phyloP scores from a whole-genome alignment of 495 filamentous ascomycete species.

The Hyaloscypha hepaticicola region DNA sequence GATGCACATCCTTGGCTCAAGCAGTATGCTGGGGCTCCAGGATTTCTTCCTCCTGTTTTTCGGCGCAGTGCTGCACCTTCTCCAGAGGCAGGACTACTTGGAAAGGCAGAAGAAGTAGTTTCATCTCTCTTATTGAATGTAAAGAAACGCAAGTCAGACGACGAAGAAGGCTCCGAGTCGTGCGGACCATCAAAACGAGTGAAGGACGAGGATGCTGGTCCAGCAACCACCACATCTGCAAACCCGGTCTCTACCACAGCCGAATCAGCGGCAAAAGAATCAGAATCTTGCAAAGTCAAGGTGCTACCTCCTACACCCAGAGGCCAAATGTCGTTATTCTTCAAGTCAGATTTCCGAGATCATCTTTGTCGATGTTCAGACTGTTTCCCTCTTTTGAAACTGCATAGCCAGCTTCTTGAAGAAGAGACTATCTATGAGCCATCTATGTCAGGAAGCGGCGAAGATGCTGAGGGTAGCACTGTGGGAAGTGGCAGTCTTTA shows the following conservation, averaged over 20 bases:
- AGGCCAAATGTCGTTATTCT: constrained; percentile 73
- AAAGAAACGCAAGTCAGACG: constrained; percentile 79
- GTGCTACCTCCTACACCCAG: constrained; percentile 52
- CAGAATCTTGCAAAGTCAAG: constrained; percentile 24
- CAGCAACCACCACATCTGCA: constrained; percentile 8
- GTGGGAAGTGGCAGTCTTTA: constrained; percentile 70
- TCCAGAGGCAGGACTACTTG: constrained; percentile 19
- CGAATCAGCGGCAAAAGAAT: background rate
- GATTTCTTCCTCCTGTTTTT: constrained; percentile 75
- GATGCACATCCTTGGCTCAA: constrained; percentile 91
- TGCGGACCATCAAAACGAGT: constrained; percentile 55
- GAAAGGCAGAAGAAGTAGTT: constrained; percentile 17
- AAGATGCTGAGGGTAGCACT: constrained; percentile 45
- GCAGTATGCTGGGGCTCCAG: constrained; percentile 76
- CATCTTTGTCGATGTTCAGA: constrained; percentile 72
- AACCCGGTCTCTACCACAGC: background rate
- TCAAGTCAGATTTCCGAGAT: constrained; percentile 71
- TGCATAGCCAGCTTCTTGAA: constrained; percentile 79
- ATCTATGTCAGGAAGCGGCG: constrained; percentile 59
- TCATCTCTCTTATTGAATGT: constrained; percentile 28
- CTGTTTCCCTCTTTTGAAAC: constrained; percentile 71
- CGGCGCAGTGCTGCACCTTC: constrained; percentile 30
- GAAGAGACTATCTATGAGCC: constrained; percentile 93
- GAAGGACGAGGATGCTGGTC: constrained; percentile 43
- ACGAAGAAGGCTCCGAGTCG: constrained; percentile 49